Percentiles rank a stretch among this genome's conserved stretches.
phyloP scores from a whole-genome alignment of 371 early-diverging fungal genomes.

The Mucor saturninus region DNA sequence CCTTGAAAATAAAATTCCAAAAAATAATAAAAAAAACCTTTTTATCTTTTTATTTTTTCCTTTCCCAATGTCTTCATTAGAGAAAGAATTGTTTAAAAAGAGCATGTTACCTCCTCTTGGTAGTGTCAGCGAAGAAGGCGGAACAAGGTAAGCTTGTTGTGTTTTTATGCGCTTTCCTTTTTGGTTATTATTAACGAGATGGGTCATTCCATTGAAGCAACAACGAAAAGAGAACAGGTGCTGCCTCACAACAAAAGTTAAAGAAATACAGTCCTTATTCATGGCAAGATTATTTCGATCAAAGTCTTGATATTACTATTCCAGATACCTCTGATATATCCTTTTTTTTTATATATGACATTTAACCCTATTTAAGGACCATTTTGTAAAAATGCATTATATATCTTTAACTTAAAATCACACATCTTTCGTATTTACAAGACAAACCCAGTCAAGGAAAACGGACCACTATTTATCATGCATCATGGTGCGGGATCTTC shows the following conservation, averaged over 20 bases:
- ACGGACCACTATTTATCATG: constrained; percentile 76
- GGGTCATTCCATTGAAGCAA: too few species aligned
- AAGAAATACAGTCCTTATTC: constrained; percentile 29
- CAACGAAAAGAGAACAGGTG: background rate
- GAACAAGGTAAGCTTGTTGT: background rate
- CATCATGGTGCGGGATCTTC: constrained; percentile 93
- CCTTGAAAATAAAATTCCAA: background rate
- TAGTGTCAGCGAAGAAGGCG: constrained; percentile 23
- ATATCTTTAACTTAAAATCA: constrained; percentile 12
- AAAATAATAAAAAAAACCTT: background rate
- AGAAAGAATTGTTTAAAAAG: constrained; percentile 49
- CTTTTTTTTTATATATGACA: constrained; percentile 24
- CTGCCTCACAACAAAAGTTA: constrained; percentile 6
- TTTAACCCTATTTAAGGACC: background rate
- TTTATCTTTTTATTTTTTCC: constrained; percentile 3
- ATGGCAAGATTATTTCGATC: constrained; percentile 49
- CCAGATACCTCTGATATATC: constrained; percentile 37
- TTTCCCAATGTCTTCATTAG: constrained; percentile 44
- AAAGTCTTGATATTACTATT: constrained; percentile 30
- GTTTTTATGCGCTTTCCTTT: background rate
- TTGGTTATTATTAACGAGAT: background rate
- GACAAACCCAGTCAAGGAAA: constrained; percentile 24
- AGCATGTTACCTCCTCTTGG: constrained; percentile 22
- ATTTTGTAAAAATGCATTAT: background rate
- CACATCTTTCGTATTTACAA: constrained; percentile 45